Evolutionary conservation across 2,329 filamentous ascomycete species (phyloP), one percentile per base, ranked within the genome.

Genomic region (Claviceps purpurea): DNA sequence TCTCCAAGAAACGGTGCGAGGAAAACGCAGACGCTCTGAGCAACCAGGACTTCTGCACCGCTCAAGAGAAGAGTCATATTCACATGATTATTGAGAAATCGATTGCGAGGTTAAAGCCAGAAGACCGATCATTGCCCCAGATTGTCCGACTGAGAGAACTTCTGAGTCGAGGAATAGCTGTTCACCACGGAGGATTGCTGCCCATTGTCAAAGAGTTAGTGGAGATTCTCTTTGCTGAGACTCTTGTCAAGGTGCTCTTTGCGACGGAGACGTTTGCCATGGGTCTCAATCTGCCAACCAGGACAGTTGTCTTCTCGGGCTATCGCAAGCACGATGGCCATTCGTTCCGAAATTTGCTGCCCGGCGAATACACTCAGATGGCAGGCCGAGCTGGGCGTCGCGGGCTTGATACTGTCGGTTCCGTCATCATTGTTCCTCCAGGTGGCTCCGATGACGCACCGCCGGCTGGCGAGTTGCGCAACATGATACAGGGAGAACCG

Each of bases 321-420:
- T 95, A 93, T 68, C 82, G 93, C 50, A 98, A 98, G 66, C 91
- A 96, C 58, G 93, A 98, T 62, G 93, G 93, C 5, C 87, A 93
- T 59, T 81, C 81, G 4, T 97, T 97, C 72, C 79, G 93, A 58
- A 93, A 96, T 63, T 74, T 98, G 0, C 75, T 95, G 0, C 90
- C 93, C 0, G 93, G 93, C 16, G 93, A 98, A 65, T 98, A 98
- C 65, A 98, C 93, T 1, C 93, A 98, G 62, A 98, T 98, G 93
- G 91, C 93, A 24, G 93, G 93, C 38, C 81, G 93, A 70, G 93
- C 93, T 50, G 93, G 93, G 49, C 84, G 93, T 61, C 82, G 93
- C 75, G 93, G 93, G 60, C 78, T 97, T 14, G 93, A 98, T 65
- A 84, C 85, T 5, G 89, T 96, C 22, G 93, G 93, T 2, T 93